Evolutionary conservation across 1,139 yeast genomes (phyloP).

Genomic region (Scheffersomyces lignicola): DNA sequence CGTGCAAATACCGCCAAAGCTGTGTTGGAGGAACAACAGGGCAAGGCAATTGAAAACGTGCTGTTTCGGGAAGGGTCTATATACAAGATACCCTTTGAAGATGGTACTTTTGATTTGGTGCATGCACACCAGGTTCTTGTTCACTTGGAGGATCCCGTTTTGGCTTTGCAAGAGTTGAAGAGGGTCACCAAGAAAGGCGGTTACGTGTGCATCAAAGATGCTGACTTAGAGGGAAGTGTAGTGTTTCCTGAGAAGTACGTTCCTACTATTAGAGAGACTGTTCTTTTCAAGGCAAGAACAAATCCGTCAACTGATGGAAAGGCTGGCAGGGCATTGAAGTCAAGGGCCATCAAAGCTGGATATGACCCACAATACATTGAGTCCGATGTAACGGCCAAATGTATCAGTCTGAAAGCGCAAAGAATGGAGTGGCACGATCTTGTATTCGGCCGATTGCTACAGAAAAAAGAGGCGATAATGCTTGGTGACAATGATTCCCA

Average conservation of each 20-base stretch:
- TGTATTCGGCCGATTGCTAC: too few species aligned
- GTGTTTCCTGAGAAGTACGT: conserved; percentile 22
- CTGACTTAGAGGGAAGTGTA: conserved; percentile 20
- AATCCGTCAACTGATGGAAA: conserved; percentile 14
- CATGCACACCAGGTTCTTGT: conserved; percentile 40
- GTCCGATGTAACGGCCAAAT: too few species aligned
- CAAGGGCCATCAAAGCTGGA: conserved; percentile 20
- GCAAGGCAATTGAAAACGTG: conserved; percentile 19
- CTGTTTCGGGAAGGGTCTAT: conserved; percentile 30
- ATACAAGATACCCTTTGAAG: conserved; percentile 31
- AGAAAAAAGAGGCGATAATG: too few species aligned
- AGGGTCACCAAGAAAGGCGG: conserved; percentile 43
- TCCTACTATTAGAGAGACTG: conserved; percentile 11
- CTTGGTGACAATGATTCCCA: too few species aligned
- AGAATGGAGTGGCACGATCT: too few species aligned
- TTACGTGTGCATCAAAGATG: conserved; percentile 33
- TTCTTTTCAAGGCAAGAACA: conserved; percentile 8
- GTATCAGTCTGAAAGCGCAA: too few species aligned
- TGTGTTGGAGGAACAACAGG: conserved; percentile 5
- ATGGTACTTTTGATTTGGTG: conserved; percentile 37
- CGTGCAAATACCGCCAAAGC: conserved; percentile 23
- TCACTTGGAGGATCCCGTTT: conserved; percentile 33
- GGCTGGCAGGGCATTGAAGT: conserved; percentile 19
- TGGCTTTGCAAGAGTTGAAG: conserved; percentile 29
- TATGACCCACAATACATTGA: conserved; percentile 13